Percentiles rank a stretch among this genome's conserved stretches.
phyloP scores from a whole-genome alignment of 202 grass and related monocot genomes.

The Zoysia matrella region DNA sequence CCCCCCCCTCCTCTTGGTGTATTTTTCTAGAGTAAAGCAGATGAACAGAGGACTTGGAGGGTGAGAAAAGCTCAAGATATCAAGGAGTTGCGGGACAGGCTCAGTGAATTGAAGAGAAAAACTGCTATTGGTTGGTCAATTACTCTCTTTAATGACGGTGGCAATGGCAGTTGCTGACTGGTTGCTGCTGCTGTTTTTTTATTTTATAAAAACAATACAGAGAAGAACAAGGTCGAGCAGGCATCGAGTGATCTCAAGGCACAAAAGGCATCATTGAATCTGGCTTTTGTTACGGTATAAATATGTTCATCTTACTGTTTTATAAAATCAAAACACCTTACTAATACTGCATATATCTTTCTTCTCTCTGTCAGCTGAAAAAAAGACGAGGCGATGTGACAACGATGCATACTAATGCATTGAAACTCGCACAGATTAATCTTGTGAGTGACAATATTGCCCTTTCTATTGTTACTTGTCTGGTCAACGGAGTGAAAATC shows the following conservation, averaged over 20 bases:
- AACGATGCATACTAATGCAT: constrained; percentile 48
- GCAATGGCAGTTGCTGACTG: neutral
- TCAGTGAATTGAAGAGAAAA: constrained; percentile 59
- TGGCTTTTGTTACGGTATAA: constrained; percentile 61
- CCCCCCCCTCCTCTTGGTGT: neutral
- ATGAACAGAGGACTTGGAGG: constrained; percentile 84
- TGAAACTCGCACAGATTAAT: constrained; percentile 59
- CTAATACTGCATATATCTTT: constrained; percentile 27
- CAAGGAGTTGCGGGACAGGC: constrained; percentile 67
- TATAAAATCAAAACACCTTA: constrained; percentile 16
- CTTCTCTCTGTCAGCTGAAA: constrained; percentile 46
- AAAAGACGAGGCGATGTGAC: constrained; percentile 40
- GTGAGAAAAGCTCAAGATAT: constrained; percentile 65
- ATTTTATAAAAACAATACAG: too few species aligned
- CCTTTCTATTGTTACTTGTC: constrained; percentile 20
- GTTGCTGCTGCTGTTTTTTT: constrained; percentile 48
- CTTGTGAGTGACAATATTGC: constrained; percentile 43
- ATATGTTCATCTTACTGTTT: constrained; percentile 35
- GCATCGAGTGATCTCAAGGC: constrained; percentile 57
- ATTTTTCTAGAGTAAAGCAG: constrained; percentile 71
- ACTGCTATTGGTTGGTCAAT: constrained; percentile 71
- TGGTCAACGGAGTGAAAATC: constrained; percentile 6
- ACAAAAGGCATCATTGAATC: constrained; percentile 55
- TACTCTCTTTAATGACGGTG: constrained; percentile 14
- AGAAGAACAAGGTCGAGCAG: constrained; percentile 71